These are phyloP conservation scores for Xylaria sp. DNA, from an alignment of 2,329 filamentous ascomycete genomes.

Conservation along the genomic window DNA sequence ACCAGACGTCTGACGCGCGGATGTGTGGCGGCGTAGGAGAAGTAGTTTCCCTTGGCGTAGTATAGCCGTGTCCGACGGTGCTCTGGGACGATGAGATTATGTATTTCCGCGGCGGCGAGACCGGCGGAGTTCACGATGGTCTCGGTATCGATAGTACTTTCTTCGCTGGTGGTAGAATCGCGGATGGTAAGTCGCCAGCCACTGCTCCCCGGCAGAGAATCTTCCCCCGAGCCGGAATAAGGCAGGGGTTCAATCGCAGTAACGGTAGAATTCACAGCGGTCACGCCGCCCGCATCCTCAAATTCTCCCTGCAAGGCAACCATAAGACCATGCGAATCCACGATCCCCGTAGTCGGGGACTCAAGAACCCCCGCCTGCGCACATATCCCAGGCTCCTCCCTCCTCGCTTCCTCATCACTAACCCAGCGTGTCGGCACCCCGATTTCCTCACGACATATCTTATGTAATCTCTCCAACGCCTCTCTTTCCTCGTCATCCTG, in stretches of 20 bases:
- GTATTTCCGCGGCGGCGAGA: conserved; percentile 67
- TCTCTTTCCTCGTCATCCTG: conserved; percentile 74
- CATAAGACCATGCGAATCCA: conserved; percentile 89
- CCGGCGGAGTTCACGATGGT: conserved; percentile 87
- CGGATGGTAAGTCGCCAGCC: conserved; percentile 74
- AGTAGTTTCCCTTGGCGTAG: conserved; percentile 97
- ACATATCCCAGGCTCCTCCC: conserved; percentile 75
- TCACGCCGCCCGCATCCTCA: conserved; percentile 75
- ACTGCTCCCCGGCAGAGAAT: conserved; percentile 47
- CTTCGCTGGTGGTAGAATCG: conserved; percentile 53
- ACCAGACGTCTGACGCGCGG: conserved; percentile 75
- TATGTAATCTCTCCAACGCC: conserved; percentile 61
- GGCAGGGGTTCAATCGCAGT: conserved; percentile 59
- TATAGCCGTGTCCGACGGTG: conserved; percentile 64
- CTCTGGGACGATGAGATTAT: conserved; percentile 75
- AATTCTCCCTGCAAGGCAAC: conserved; percentile 76
- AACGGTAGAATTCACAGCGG: conserved; percentile 73
- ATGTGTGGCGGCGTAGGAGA: conserved; percentile 72
- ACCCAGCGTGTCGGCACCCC: conserved; percentile 77
- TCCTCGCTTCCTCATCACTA: conserved; percentile 61
- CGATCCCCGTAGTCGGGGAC: conserved; percentile 83
- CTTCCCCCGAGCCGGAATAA: conserved; percentile 5
- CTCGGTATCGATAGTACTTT: conserved; percentile 69
- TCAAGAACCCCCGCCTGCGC: conserved; percentile 79
- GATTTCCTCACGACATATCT: conserved; percentile 50